Conservation (phyloP, 2,329 filamentous ascomycete species). For the Sporothrix pseudoabietina region DNA sequence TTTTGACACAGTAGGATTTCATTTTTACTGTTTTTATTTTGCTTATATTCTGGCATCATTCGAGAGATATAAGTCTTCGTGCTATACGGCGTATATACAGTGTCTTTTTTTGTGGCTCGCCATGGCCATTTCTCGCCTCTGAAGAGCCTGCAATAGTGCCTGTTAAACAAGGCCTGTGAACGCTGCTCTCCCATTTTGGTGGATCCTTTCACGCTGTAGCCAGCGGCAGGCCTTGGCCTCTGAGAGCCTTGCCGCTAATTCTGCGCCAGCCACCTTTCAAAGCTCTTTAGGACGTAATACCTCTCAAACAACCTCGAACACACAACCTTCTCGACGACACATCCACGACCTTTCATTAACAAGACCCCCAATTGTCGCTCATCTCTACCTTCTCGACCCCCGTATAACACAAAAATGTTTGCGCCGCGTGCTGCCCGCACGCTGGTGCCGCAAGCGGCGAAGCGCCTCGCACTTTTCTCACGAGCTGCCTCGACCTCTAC, state of each 20-base stretch:
- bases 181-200: neutral
- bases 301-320: neutral
- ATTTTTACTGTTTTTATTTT: neutral
- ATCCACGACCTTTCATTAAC: neutral
- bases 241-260: neutral
- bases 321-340: neutral
- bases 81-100: neutral
- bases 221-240: neutral
- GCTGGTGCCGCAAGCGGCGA: slow-evolving; percentile 17
- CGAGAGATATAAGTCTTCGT: too few relatives aligned
- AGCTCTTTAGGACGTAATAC: neutral
- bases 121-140: neutral
- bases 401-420: slow-evolving; percentile 21
- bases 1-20: neutral
- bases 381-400: neutral
- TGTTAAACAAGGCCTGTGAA: neutral
- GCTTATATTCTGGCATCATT: neutral
- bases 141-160: neutral
- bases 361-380: neutral
- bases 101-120: neutral
- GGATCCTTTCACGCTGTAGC: slow-evolving; percentile 1
- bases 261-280: neutral
- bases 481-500: neutral
- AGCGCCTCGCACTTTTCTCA: slow-evolving; percentile 30
- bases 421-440: slow-evolving; percentile 14